phyloP scores from a whole-genome alignment of 768 basidiomycete species.

The Calocybe indica region DNA sequence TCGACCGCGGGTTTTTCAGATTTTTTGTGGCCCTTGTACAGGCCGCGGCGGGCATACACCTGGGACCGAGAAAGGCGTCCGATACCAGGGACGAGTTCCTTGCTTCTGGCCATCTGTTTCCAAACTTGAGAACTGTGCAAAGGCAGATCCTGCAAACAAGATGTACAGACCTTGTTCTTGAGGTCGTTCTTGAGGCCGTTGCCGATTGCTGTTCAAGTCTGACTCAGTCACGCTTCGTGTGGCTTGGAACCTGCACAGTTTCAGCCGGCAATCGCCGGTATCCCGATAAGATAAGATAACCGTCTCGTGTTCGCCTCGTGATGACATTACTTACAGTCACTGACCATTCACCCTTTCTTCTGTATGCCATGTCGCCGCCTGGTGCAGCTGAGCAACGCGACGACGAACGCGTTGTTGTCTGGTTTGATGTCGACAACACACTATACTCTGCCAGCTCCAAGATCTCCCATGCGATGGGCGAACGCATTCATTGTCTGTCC shows the following conservation, averaged over 20 bases:
- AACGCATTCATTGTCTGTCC: slow-evolving; percentile 62
- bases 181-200: slow-evolving; percentile 42
- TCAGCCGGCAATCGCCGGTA: slow-evolving; percentile 28
- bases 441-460: slow-evolving; percentile 72
- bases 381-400: background rate
- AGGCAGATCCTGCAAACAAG: background rate
- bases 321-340: background rate
- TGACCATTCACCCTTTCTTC: background rate
- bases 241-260: slow-evolving; percentile 44
- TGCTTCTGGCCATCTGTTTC: slow-evolving; percentile 73
- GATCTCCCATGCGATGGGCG: slow-evolving; percentile 76
- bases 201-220: slow-evolving; percentile 28
- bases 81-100: slow-evolving; percentile 77
- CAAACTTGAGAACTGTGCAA: slow-evolving; percentile 6
- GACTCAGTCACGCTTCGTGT: slow-evolving; percentile 25
- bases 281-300: slow-evolving; percentile 21
- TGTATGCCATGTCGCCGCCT: background rate
- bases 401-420: slow-evolving; percentile 61
- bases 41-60: slow-evolving; percentile 73
- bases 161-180: slow-evolving; percentile 41
- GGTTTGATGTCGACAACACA: slow-evolving; percentile 88
- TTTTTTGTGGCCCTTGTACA: slow-evolving; percentile 84
- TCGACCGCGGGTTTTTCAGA: slow-evolving; percentile 57
- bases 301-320: background rate
- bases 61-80: slow-evolving; percentile 81